Evolutionary conservation across 2,329 filamentous ascomycete genomes (phyloP).

Genomic region (Ophiostoma pallidulum): DNA sequence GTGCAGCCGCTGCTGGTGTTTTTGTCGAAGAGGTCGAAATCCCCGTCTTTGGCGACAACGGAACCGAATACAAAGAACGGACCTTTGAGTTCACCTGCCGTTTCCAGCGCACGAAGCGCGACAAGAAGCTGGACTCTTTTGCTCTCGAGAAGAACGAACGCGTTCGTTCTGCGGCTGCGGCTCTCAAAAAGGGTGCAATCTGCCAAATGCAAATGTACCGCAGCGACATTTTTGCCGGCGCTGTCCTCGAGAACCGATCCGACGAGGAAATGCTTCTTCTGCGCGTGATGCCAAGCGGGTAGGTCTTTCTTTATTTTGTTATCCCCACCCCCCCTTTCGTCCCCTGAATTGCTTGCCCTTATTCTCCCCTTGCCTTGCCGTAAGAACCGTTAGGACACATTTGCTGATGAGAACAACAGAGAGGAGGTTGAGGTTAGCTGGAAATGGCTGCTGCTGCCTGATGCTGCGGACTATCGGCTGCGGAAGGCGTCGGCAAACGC

Average conservation of each 20-base stretch:
- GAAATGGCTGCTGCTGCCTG: constrained; percentile 71
- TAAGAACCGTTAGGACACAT: too few relatives aligned
- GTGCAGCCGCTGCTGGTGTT: constrained; percentile 83
- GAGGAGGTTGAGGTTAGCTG: constrained; percentile 71
- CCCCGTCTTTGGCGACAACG: constrained; percentile 81
- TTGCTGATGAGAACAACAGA: constrained; percentile 40
- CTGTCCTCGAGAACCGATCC: constrained; percentile 72
- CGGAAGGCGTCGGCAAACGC: constrained; percentile 67
- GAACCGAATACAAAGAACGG: constrained; percentile 83
- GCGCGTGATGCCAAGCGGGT: constrained; percentile 78
- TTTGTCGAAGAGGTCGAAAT: constrained; percentile 82
- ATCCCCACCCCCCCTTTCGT: too few relatives aligned
- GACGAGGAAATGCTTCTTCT: constrained; percentile 69
- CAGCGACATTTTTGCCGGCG: constrained; percentile 82
- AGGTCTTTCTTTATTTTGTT: constrained; percentile 32
- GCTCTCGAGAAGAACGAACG: constrained; percentile 60
- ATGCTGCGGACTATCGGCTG: constrained; percentile 59
- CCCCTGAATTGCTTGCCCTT: too few relatives aligned
- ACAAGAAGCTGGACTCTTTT: constrained; percentile 62
- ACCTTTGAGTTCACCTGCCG: constrained; percentile 91
- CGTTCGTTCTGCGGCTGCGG: constrained; percentile 57
- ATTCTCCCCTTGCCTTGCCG: too few relatives aligned
- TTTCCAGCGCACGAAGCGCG: constrained; percentile 82
- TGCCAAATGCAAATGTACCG: constrained; percentile 79
- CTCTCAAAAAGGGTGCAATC: constrained; percentile 62